Evolutionary conservation across 306 rosid species (phyloP).

Genomic region (Quercus cerris): DNA sequence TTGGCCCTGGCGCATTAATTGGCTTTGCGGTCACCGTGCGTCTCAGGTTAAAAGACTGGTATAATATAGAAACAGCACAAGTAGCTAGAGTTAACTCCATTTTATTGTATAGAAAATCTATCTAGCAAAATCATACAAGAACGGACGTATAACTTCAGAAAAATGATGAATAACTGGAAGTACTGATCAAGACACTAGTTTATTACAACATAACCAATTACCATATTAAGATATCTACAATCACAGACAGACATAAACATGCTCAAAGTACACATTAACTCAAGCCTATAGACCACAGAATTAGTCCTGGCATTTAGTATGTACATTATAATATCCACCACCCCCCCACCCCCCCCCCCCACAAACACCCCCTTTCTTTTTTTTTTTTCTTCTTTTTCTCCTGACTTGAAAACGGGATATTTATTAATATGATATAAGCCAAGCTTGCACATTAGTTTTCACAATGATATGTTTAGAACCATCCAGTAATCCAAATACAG

Average conservation of each 20-base stretch:
- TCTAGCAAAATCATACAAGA: neutral
- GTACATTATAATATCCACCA: neutral
- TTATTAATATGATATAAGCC: neutral
- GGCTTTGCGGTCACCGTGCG: slow-evolving; percentile 62
- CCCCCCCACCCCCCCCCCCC: too few species aligned
- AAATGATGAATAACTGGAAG: neutral
- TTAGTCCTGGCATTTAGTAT: neutral
- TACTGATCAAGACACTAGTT: neutral
- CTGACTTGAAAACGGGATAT: neutral
- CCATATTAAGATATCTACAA: neutral
- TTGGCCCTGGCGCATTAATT: slow-evolving; percentile 34
- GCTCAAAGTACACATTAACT: neutral
- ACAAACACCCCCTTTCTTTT: too few species aligned
- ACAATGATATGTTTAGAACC: neutral
- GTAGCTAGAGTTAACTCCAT: slow-evolving; percentile 7
- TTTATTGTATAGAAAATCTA: neutral
- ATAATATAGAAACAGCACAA: slow-evolving; percentile 11
- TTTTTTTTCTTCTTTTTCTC: too few species aligned
- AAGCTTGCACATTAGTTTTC: neutral
- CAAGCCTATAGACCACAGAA: neutral
- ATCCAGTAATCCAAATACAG: neutral
- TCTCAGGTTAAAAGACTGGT: slow-evolving; percentile 88
- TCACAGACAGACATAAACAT: neutral
- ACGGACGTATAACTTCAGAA: neutral
- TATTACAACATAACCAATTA: neutral